Conservation (phyloP, 2,329 filamentous ascomycete species). For the Talaromyces amestolkiae region DNA sequence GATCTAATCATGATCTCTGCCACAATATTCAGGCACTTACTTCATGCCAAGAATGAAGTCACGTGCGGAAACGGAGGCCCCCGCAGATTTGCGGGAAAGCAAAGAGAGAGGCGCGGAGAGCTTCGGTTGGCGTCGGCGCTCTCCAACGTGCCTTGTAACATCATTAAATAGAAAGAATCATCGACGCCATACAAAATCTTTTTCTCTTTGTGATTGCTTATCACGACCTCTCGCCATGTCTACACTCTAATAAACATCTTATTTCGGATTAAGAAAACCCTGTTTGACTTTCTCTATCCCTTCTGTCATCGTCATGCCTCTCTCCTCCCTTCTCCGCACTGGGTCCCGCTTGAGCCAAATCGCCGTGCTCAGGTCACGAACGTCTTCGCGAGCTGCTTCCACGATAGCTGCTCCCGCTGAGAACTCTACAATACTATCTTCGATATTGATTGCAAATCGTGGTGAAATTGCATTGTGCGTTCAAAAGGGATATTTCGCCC, state of each 20-base stretch:
- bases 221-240: not conserved
- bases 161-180: not conserved
- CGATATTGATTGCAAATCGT: conserved; percentile 91
- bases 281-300: not conserved
- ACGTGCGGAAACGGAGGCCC: not conserved
- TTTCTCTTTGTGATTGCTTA: not conserved
- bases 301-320: conserved; percentile 30
- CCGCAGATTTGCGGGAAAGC: not conserved
- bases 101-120: conserved; percentile 2
- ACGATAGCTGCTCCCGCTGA: conserved; percentile 5
- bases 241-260: not conserved
- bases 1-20: not conserved
- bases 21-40: not conserved
- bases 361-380: conserved; percentile 11
- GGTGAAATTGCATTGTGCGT: conserved; percentile 84
- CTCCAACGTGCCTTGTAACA: not conserved
- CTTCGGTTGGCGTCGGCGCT: conserved; percentile 19
- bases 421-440: conserved; percentile 51
- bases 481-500: not conserved
- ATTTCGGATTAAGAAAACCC: too few relatives aligned
- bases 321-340: conserved; percentile 42
- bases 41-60: not conserved
- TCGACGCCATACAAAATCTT: not conserved
- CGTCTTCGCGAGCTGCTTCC: conserved; percentile 2
- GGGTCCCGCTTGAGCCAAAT: conserved; percentile 34